phyloP scores from a whole-genome alignment of 176 grass and related monocot species.

The Carex scoparia region DNA sequence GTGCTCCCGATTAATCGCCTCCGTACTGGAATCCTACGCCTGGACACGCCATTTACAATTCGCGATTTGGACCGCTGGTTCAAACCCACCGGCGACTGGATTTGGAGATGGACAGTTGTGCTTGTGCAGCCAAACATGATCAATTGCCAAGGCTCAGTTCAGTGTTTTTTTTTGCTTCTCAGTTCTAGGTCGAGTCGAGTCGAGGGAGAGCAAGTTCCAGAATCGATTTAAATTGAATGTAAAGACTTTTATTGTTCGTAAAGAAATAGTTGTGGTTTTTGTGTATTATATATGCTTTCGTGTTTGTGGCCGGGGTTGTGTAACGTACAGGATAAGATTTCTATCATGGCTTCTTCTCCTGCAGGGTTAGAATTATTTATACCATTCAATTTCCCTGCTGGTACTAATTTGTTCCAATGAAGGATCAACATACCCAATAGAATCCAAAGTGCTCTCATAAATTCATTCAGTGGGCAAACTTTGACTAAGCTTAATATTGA shows the following conservation, averaged over 20 bases:
- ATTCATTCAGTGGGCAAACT: conserved; percentile 5
- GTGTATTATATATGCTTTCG: neutral
- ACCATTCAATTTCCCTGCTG: conserved; percentile 10
- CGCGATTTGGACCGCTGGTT: neutral
- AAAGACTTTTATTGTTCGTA: neutral
- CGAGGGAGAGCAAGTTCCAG: neutral
- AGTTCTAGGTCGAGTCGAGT: neutral
- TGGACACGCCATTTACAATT: neutral
- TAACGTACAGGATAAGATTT: neutral
- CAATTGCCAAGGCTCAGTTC: neutral
- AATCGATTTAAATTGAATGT: neutral
- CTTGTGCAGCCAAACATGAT: conserved; percentile 35
- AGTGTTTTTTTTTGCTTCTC: neutral
- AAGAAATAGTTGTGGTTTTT: neutral
- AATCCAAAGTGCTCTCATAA: neutral
- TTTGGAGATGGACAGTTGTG: conserved; percentile 11
- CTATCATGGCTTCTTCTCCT: too few relatives aligned
- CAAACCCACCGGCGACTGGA: neutral
- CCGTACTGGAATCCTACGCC: neutral
- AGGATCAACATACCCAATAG: neutral
- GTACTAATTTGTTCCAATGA: neutral
- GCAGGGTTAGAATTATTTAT: too few relatives aligned
- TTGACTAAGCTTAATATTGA: neutral
- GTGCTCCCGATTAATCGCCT: conserved; percentile 10
- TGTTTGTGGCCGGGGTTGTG: neutral